Base-by-base conservation (phyloP, 768 basidiomycete genomes). In the Arthromyces matolae region DNA sequence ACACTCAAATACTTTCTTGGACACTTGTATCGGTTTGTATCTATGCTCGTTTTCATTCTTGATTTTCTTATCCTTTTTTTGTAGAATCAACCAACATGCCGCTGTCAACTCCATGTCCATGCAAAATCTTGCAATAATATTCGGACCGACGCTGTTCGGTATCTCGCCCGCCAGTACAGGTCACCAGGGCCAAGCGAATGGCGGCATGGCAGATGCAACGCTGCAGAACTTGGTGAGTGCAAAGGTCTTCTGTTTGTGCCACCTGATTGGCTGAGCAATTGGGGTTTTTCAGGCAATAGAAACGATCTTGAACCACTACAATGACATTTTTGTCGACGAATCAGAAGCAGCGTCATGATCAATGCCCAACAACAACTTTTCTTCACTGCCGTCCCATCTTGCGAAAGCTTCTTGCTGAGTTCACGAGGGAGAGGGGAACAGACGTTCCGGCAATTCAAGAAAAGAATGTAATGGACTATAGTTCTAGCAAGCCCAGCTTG, bases 81-180 rank as follows among this genome's bases (percentile, higher is more conserved):
- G 19, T 60, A 94, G 92, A 62, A 83, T 96, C 49, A 79, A 79
- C 35, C 77, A 84, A 57, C 79, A 83, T 56, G 84, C 92, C 52
- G 64, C 77, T 9, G 77, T 83, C 35, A 98, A 97, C 65, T 84
- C 88, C 29, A 97, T 98, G 95, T 84, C 88, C 4, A 83, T 88
- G 52, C 86, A 89, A 56, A 98, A 98, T 66, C 71, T 99, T 22
- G 84, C 92, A 5, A 96, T 98, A 59, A 92, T 99, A 16, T 98
- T 99, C 67, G 96, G 96, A 3, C 96, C 94, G n/a, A 98, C 95
- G 4, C 71, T 99, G 18, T 88, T 97, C 58, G 86, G 93, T n/a
- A 32, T 50, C 13, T 34, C 42, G 8, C 49, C 49, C 8, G 24
- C 79, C 80, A 47, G 72, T 78, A 33, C 78, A 83, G 3, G n/a